Evolutionary conservation across 805 yeast genomes (phyloP).

Genomic region (Starmerella etchellsii): DNA sequence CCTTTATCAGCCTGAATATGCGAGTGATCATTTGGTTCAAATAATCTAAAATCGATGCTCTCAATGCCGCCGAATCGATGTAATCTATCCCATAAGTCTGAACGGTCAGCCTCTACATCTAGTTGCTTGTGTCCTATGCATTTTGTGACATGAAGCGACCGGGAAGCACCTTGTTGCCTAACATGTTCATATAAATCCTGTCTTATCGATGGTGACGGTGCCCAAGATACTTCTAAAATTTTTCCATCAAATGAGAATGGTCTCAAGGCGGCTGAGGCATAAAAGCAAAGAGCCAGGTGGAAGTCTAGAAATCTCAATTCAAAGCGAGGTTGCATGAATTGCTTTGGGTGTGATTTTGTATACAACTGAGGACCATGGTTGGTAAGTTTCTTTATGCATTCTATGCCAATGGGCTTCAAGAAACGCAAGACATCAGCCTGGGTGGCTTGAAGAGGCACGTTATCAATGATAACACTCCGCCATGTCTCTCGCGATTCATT

Average conservation of each 20-base stretch:
- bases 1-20: no score
- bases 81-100: slow-evolving; percentile 36
- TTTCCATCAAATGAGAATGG: slow-evolving; percentile 67
- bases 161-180: slow-evolving; percentile 64
- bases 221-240: slow-evolving; percentile 89
- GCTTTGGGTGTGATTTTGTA: no score
- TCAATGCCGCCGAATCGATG: slow-evolving; percentile 71
- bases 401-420: slow-evolving; percentile 39
- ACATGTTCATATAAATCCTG: slow-evolving; percentile 67
- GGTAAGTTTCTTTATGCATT: background rate
- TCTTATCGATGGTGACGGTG: slow-evolving; percentile 60
- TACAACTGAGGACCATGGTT: background rate
- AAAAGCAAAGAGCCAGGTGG: slow-evolving; percentile 78
- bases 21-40: no score
- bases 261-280: slow-evolving; percentile 82
- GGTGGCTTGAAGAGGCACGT: slow-evolving; percentile 68
- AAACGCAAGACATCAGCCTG: slow-evolving; percentile 70
- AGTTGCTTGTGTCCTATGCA: slow-evolving; percentile 46
- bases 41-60: slow-evolving; percentile 52
- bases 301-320: slow-evolving; percentile 69
- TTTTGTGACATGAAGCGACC: slow-evolving; percentile 70
- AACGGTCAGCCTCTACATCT: slow-evolving; percentile 41
- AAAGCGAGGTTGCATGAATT: background rate
- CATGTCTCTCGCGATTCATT: slow-evolving; percentile 12
- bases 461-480: slow-evolving; percentile 83